These are phyloP conservation scores for Isoetes taiwanensis DNA, from an alignment of 75 land plant species.

Conservation along the genomic window DNA sequence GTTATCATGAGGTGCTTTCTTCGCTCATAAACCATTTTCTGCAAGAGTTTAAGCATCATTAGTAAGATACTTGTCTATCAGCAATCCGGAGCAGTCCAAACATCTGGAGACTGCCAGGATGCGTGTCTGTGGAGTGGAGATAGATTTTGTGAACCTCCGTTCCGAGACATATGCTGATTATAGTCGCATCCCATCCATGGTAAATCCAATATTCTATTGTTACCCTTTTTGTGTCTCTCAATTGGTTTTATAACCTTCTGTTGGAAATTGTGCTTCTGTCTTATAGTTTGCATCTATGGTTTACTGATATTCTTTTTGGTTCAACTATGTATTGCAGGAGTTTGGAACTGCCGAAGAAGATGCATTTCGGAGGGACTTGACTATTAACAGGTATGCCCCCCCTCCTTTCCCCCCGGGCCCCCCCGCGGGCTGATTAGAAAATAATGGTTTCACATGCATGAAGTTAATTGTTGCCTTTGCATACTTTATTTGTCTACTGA, in stretches of 20 bases:
- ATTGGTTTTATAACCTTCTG: not conserved
- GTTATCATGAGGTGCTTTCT: slow-evolving; percentile 50
- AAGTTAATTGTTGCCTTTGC: too few species aligned
- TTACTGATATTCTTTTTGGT: not conserved
- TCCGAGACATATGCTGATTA: slow-evolving; percentile 83
- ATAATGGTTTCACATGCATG: too few species aligned
- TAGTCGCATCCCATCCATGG: slow-evolving; percentile 94
- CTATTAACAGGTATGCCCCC: slow-evolving; percentile 71
- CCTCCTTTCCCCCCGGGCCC: too few species aligned
- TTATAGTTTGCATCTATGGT: not conserved
- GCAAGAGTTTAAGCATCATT: not conserved
- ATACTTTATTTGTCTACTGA: too few species aligned
- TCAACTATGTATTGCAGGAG: slow-evolving; percentile 31
- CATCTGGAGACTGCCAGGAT: slow-evolving; percentile 95
- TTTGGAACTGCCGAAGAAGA: slow-evolving; percentile 94
- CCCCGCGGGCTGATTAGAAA: too few species aligned
- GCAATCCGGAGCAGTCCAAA: slow-evolving; percentile 99
- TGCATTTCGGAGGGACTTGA: slow-evolving; percentile 90
- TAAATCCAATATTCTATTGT: too few species aligned
- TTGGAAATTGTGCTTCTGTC: not conserved
- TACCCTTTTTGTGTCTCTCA: not conserved
- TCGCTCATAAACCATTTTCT: not conserved
- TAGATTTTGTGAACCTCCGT: slow-evolving; percentile 94
- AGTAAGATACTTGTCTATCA: slow-evolving; percentile 21
- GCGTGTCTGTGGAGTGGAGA: slow-evolving; percentile 57